Conservation (phyloP, 306 rosid genomes). For the Vachellia collinsii region DNA sequence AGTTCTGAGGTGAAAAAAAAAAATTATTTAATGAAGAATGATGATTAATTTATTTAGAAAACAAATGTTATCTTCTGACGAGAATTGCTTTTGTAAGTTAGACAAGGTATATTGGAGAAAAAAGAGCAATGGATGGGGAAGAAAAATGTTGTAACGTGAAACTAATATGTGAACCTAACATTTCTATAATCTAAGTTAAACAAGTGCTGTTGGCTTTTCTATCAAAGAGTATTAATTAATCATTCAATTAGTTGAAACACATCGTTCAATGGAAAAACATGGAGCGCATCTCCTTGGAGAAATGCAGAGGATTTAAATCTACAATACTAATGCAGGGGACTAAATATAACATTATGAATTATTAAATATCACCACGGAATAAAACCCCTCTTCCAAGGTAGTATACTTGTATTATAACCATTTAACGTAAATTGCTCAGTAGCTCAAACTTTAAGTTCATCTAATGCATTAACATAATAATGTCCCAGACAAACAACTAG, state of each 20-base stretch:
- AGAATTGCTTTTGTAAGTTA: neutral
- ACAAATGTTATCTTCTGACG: neutral
- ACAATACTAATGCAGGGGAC: constrained; percentile 5
- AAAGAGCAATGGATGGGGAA: neutral
- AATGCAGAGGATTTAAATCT: neutral
- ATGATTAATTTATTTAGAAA: neutral
- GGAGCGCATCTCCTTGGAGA: neutral
- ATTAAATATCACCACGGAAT: constrained; percentile 5
- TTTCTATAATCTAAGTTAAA: neutral
- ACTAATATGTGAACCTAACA: neutral
- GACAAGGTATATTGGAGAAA: neutral
- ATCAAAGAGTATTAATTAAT: neutral
- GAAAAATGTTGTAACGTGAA: neutral
- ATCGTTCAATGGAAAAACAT: neutral
- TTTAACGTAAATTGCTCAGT: neutral
- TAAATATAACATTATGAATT: constrained; percentile 13
- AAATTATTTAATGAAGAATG: neutral
- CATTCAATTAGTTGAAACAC: neutral
- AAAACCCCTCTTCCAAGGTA: constrained; percentile 21
- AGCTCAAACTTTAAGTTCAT: constrained; percentile 13
- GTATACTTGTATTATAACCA: neutral
- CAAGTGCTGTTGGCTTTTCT: neutral
- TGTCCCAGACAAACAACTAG: constrained; percentile 3
- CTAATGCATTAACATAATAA: neutral
- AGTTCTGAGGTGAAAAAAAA: neutral